Evolutionary conservation across 2,329 filamentous ascomycete species (phyloP), one percentile per base, ranked within the genome.

Genomic region (Aspergillus amoenus): DNA sequence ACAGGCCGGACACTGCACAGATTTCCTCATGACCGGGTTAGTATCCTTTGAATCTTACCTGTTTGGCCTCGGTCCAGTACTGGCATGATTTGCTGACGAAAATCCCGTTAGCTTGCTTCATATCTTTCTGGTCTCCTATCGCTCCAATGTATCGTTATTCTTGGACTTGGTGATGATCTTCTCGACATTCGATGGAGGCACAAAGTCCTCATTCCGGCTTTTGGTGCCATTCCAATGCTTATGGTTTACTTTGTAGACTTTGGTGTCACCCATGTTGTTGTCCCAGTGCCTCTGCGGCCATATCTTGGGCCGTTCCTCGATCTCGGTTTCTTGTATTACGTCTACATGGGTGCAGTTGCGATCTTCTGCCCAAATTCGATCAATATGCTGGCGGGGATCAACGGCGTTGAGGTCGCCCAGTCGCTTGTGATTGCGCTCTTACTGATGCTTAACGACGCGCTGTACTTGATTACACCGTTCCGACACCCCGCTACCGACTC

Each of bases 331-430:
- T 78, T 91, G 56, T 99, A 99, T 83, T 99, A 99, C 78, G 79
- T 88, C 69, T 99, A 97, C 82, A 99, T 99, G 94, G 91, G 91
- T 52, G 88, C 90, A 56, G 84, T 99, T 65, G 90, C 93, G 71
- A 99, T 99, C 74, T 99, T 99, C 80, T 96, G 92, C 66, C 93
- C 94, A 6, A 97, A 99, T 78, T 92, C 91, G 75, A 99, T 99
- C 84, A 99, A 99, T 80, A 99, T 99, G 78, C 81, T 99, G n/a
- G 94, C 94, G 0, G 94, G 94, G n/a, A 91, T 99, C 76, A 99
- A 99, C 75, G 94, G 94, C 55, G 94, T 99, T 72, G 94, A 99
- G 75, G 94, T 97, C 55, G 87, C 89, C 11, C 94, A 99, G 77
- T 97, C 92, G 58, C 81, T 99, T 61, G 90, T 96, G 62, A 91